Conservation (phyloP, 495 filamentous ascomycete genomes). For the Trichoderma reesei region DNA sequence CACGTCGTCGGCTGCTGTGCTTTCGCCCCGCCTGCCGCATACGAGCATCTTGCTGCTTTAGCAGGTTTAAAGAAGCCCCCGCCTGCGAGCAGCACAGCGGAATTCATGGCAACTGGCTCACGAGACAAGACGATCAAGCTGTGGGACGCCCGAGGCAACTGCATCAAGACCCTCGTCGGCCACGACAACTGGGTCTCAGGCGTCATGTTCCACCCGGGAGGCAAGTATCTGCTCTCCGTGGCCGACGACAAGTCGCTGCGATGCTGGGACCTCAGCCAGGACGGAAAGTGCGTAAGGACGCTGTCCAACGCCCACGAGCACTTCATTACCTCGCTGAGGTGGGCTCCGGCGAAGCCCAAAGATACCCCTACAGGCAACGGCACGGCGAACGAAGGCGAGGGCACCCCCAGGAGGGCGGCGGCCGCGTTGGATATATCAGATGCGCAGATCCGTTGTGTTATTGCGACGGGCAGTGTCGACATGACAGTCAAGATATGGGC, state of each 20-base stretch:
- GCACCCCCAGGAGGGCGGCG: conserved; percentile 37
- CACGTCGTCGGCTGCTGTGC: conserved; percentile 83
- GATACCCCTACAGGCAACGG: conserved; percentile 32
- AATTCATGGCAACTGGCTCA: conserved; percentile 85
- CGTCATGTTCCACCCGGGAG: conserved; percentile 84
- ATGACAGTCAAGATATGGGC: conserved; percentile 53
- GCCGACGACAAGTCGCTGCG: conserved; percentile 86
- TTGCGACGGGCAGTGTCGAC: conserved; percentile 55
- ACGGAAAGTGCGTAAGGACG: conserved; percentile 80
- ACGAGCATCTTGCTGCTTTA: conserved; percentile 63
- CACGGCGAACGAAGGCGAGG: conserved; percentile 41
- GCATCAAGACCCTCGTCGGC: conserved; percentile 78
- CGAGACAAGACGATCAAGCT: conserved; percentile 87
- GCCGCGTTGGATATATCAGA: conserved; percentile 22
- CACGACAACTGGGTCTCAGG: conserved; percentile 96
- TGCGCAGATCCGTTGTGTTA: conserved; percentile 48
- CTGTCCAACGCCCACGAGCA: conserved; percentile 71
- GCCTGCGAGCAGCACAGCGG: conserved; percentile 59
- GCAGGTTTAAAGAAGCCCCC: conserved; percentile 81
- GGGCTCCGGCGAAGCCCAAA: conserved; percentile 77
- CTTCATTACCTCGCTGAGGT: conserved; percentile 80
- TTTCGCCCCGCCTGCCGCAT: conserved; percentile 73
- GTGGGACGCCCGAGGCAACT: conserved; percentile 78
- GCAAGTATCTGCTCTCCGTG: conserved; percentile 80
- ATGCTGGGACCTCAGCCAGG: conserved; percentile 91